Evolutionary conservation across 179 eudicot genomes (phyloP).

Genomic region (Drosera spatulata): DNA sequence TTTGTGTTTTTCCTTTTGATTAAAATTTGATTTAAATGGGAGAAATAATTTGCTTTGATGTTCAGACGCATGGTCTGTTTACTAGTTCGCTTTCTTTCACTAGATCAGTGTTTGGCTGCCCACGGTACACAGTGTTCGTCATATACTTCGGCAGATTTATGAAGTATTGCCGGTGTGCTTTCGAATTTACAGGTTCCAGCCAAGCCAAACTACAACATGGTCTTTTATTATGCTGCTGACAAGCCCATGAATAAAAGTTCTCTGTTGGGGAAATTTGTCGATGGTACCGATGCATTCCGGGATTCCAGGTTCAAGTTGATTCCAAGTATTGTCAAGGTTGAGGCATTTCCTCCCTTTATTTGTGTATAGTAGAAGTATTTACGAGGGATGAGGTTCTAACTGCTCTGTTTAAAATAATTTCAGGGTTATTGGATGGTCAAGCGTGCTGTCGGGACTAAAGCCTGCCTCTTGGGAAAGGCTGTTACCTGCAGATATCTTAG

Average conservation of each 20-base stretch:
- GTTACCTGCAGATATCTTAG: conserved; percentile 88
- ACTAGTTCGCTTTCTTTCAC: too few relatives aligned
- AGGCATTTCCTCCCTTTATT: not conserved
- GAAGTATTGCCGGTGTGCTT: not conserved
- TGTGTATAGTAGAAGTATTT: not conserved
- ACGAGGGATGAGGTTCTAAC: conserved; percentile 3
- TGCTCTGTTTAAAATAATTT: conserved; percentile 1
- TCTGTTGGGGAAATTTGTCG: conserved; percentile 63
- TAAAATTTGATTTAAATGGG: too few relatives aligned
- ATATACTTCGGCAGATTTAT: too few relatives aligned
- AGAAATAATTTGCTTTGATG: too few relatives aligned
- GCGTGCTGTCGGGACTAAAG: conserved; percentile 96
- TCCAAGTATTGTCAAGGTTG: conserved; percentile 93
- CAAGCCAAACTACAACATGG: conserved; percentile 87
- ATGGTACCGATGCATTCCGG: conserved; percentile 79
- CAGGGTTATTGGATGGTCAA: conserved; percentile 99
- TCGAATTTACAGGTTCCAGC: conserved; percentile 62
- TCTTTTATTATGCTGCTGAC: conserved; percentile 88
- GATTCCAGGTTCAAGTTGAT: conserved; percentile 91
- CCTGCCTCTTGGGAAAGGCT: conserved; percentile 95
- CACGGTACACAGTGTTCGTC: too few relatives aligned
- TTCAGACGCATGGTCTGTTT: too few relatives aligned
- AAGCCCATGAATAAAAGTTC: conserved; percentile 66
- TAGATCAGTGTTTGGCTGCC: too few relatives aligned
- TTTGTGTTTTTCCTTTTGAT: not conserved